A percentile compares a stretch with the other conserved stretches of the same genome.
Conservation (phyloP, 306 rosid species). For the Lupinus albus region DNA sequence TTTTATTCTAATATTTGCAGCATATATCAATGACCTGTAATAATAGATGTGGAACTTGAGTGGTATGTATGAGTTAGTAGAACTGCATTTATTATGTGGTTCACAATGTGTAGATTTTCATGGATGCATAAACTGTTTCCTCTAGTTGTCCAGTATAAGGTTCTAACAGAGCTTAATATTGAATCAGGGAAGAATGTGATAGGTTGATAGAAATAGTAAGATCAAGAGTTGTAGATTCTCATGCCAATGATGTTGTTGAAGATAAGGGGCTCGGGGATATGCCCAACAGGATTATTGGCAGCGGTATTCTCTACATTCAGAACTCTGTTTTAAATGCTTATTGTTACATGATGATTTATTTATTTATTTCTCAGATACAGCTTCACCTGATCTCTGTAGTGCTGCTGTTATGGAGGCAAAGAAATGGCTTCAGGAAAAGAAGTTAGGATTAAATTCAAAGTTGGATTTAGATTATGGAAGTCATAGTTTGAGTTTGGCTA, state of each 20-base stretch:
- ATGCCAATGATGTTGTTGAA: conserved; percentile 45
- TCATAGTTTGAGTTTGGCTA: conserved; percentile 45
- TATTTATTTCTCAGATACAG: conserved; percentile 47
- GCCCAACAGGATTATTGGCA: conserved; percentile 45
- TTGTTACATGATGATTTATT: conserved; percentile 29
- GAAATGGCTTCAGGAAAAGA: conserved; percentile 83
- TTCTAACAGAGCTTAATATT: conserved; percentile 38
- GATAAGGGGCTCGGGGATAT: conserved; percentile 53
- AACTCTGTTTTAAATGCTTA: conserved; percentile 28
- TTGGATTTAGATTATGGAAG: conserved; percentile 58
- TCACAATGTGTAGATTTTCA: conserved; percentile 24
- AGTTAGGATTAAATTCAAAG: conserved; percentile 60
- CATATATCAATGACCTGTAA: conserved; percentile 10
- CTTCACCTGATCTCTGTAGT: conserved; percentile 58
- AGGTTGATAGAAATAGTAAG: conserved; percentile 65
- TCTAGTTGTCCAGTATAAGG: conserved; percentile 31
- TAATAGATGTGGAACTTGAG: conserved; percentile 28
- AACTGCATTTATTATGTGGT: conserved; percentile 17
- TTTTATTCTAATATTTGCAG: conserved; percentile 2
- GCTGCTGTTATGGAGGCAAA: conserved; percentile 85
- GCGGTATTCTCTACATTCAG: conserved; percentile 41
- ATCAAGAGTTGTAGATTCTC: conserved; percentile 74
- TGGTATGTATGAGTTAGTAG: conserved; percentile 26
- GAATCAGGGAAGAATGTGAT: conserved; percentile 87
- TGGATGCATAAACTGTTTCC: conserved; percentile 31